Conservation (phyloP, 805 yeast genomes). For the Candida lessepsii region DNA sequence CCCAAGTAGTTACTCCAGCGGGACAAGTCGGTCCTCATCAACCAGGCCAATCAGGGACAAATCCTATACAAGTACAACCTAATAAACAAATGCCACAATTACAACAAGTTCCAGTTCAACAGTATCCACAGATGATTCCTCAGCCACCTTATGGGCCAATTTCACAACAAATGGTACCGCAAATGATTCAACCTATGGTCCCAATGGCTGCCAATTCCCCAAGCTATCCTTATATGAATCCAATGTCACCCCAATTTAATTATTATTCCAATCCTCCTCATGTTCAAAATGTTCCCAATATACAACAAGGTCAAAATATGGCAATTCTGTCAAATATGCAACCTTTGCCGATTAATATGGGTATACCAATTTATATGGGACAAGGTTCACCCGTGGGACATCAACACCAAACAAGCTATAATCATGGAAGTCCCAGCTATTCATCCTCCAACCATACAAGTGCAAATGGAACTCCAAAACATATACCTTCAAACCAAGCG, state of each 20-base stretch:
- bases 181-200: neutral
- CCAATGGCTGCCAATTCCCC: neutral
- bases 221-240: neutral
- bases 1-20: too few species aligned
- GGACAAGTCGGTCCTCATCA: too few species aligned
- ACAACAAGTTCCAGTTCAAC: neutral
- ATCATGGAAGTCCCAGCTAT: too few species aligned
- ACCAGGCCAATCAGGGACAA: too few species aligned
- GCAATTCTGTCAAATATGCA: too few species aligned
- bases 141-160: neutral
- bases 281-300: too few species aligned
- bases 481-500: too few species aligned
- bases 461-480: too few species aligned
- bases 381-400: neutral
- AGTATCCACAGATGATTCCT: neutral
- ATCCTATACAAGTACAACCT: neutral
- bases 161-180: neutral
- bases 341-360: neutral
- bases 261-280: neutral
- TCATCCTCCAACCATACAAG: too few species aligned
- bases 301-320: neutral
- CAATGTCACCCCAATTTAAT: slow-evolving; percentile 1
- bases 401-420: too few species aligned
- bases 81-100: neutral
- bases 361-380: neutral